Evolutionary conservation across 352 stramenopile species (phyloP), one percentile per base, ranked within the genome.

Genomic region (Globisporangium yorkense): DNA sequence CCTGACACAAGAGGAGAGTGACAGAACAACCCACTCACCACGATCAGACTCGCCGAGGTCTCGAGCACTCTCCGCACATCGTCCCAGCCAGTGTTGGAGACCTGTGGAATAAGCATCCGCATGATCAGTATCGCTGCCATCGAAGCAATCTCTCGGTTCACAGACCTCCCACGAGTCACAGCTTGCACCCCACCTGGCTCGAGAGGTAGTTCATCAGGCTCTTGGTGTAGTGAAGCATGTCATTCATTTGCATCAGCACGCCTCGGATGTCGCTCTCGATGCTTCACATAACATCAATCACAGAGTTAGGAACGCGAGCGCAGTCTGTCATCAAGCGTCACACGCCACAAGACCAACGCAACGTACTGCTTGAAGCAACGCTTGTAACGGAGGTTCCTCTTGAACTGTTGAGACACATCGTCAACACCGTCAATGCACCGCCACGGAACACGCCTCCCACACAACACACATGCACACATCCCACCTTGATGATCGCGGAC

Each of bases 171-270:
- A 5, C 33, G 12, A 39, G 8, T 2, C 33, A 3, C 33, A 39
- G 8, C 33, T 13, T 39, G 8, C 41, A 20, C n/a, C n/a, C 56
- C 67, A 87, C 80, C 71, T 89, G 80, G 54, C 74, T 84, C 9
- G 74, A 74, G 24, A 93, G 71, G 60, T 89, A 93, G 31, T 68
- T 74, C 20, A 90, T 59, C 20, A 93, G 61, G 33, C 70, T 75
- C 52, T 85, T 80, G 0, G 80, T 86, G 60, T 85, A 93, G 54
- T 93, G 80, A 12, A 91, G 72, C 83, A 93, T 93, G 49, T 83
- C 71, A 33, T 75, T 71, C 9, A 87, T 49, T 45, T 73, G 68
- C n/a, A 91, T 56, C 0, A 89, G 61, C 15, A 77, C 55, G 15
- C 62, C 51, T 12, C 74, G 72, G 24, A 89, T 51, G 0, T 78